Evolutionary conservation across 441 rosid genomes (phyloP).

Genomic region (Dalechampia spathulata): DNA sequence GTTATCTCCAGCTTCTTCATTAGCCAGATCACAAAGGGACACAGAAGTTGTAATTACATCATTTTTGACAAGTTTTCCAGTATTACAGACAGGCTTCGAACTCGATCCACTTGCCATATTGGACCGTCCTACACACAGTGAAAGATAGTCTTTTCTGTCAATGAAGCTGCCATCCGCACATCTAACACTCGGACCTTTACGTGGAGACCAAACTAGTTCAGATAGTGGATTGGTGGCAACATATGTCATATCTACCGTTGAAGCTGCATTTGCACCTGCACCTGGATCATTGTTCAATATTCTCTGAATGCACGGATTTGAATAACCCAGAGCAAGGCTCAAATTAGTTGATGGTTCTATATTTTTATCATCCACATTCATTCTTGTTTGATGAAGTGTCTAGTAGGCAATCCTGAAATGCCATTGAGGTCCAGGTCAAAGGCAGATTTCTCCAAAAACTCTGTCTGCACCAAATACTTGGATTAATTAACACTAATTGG

Average conservation of each 20-base stretch:
- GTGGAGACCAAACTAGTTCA: slow-evolving; percentile 97
- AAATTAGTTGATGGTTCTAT: slow-evolving; percentile 34
- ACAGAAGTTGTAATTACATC: no score
- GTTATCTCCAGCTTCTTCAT: no score
- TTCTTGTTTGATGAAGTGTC: no score
- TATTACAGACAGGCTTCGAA: no score
- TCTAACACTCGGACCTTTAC: slow-evolving; percentile 60
- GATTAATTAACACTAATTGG: no score
- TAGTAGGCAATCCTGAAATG: slow-evolving; percentile 28
- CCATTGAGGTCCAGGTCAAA: slow-evolving; percentile 24
- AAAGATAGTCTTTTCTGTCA: slow-evolving; percentile 30
- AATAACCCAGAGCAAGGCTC: slow-evolving; percentile 31
- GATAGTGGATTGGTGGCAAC: slow-evolving; percentile 54
- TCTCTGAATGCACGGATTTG: slow-evolving; percentile 28
- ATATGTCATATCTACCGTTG: slow-evolving; percentile 35
- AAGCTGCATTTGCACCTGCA: slow-evolving; percentile 86
- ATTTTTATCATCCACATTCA: slow-evolving; percentile 45
- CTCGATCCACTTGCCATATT: no score
- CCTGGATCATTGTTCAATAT: slow-evolving; percentile 30
- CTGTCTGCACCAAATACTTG: slow-evolving; percentile 14
- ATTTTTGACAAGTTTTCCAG: no score
- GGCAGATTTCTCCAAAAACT: slow-evolving; percentile 30
- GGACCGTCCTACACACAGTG: slow-evolving; percentile 35
- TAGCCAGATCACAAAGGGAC: no score
- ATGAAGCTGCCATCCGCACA: slow-evolving; percentile 59